Conservation (phyloP, 1,284 basidiomycete species). For the Porogramme epimiltina region DNA sequence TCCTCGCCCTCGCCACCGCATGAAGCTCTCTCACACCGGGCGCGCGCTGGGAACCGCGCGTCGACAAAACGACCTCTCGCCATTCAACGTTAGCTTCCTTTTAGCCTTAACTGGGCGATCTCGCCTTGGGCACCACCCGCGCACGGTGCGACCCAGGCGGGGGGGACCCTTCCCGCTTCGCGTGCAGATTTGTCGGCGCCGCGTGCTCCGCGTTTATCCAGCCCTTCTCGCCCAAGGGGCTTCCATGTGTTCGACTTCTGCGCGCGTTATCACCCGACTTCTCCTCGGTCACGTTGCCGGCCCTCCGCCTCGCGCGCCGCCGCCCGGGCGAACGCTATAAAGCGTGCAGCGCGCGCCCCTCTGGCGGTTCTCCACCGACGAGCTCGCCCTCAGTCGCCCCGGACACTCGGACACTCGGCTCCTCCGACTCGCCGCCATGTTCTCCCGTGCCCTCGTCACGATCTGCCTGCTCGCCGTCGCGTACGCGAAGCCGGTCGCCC, state of each 20-base stretch:
- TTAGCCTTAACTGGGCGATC: no score
- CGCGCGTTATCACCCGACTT: background rate
- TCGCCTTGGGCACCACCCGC: background rate
- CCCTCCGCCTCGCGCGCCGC: no score
- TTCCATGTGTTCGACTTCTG: background rate
- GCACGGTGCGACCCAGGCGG: background rate
- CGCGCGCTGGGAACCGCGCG: background rate
- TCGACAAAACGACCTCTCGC: background rate
- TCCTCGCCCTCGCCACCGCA: background rate
- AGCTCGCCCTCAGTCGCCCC: conserved; percentile 11
- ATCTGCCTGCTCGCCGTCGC: conserved; percentile 16
- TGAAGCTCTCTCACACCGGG: background rate
- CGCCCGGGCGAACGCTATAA: conserved; percentile 8
- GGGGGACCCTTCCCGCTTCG: background rate
- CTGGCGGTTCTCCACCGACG: conserved; percentile 1
- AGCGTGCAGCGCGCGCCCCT: background rate
- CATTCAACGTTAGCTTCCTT: background rate
- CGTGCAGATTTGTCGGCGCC: background rate
- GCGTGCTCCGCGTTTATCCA: background rate
- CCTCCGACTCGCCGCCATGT: conserved; percentile 12
- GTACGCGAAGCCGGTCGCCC: conserved; percentile 27
- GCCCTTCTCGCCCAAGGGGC: background rate
- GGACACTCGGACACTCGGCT: conserved; percentile 1
- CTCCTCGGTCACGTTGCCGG: no score
- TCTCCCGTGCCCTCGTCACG: conserved; percentile 26